Percentiles rank a stretch among this genome's conserved stretches.
These are phyloP conservation scores for Sporothrix brasiliensis DNA, from an alignment of 2,329 filamentous ascomycete species.

Conservation along the genomic window DNA sequence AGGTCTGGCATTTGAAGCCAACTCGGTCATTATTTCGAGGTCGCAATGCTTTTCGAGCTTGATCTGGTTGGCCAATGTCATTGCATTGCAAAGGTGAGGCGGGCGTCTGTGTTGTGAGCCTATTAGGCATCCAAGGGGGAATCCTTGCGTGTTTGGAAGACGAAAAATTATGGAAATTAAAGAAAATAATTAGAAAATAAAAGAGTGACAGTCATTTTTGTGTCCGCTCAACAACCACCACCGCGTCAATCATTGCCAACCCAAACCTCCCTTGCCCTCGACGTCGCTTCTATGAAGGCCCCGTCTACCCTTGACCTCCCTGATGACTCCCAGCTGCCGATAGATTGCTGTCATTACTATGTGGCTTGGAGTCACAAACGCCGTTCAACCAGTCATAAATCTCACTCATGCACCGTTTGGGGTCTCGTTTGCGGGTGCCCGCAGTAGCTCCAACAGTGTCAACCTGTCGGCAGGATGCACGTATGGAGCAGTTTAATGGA, in stretches of 20 bases:
- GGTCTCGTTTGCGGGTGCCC: neutral
- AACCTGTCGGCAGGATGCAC: neutral
- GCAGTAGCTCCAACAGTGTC: slow-evolving; percentile 15
- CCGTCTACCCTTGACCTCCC: neutral
- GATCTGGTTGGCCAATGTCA: neutral
- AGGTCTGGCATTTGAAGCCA: neutral
- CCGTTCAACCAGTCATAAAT: neutral
- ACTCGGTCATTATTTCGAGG: neutral
- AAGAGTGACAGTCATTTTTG: too few species aligned
- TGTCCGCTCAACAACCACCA: neutral
- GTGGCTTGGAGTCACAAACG: neutral
- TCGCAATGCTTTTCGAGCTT: neutral
- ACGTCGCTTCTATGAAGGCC: neutral
- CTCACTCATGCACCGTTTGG: neutral
- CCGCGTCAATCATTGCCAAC: neutral
- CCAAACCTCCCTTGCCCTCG: neutral
- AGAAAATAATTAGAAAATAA: neutral
- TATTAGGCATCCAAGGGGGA: slow-evolving; percentile 8
- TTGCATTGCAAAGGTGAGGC: neutral
- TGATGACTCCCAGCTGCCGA: slow-evolving; percentile 15
- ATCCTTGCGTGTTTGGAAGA: neutral
- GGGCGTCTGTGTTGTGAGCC: slow-evolving; percentile 9
- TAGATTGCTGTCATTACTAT: neutral
- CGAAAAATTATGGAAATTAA: too few species aligned
- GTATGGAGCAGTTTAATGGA: neutral